Conservation (phyloP, 2,329 filamentous ascomycete species). For the Cytospora chrysosperma region DNA sequence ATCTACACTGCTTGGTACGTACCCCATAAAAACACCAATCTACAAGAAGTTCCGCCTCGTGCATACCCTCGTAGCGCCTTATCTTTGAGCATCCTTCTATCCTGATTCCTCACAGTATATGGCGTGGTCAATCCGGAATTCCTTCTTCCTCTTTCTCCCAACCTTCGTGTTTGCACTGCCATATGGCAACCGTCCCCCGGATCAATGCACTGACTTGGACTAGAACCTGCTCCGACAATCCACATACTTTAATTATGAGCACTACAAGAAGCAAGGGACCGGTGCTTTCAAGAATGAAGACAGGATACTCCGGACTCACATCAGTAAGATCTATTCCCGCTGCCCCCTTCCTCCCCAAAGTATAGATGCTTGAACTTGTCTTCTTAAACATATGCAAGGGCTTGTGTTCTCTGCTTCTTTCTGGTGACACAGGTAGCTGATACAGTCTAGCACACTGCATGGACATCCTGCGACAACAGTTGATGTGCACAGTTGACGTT, state of each 20-base stretch:
- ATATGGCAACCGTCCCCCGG: neutral
- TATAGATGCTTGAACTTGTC: neutral
- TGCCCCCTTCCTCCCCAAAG: neutral
- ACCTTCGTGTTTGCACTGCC: neutral
- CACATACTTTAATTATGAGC: conserved; percentile 15
- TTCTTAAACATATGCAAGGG: neutral
- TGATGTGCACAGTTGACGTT: conserved; percentile 55
- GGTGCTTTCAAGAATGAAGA: conserved; percentile 4
- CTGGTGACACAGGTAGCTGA: neutral
- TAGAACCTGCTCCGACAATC: conserved; percentile 51
- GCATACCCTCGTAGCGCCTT: neutral
- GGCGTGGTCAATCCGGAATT: neutral
- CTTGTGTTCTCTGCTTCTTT: neutral
- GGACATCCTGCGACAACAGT: conserved; percentile 53
- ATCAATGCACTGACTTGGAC: neutral
- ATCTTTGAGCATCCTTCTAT: neutral
- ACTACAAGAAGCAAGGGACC: neutral
- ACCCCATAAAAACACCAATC: neutral
- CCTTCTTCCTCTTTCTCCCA: neutral
- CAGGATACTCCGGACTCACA: conserved; percentile 36
- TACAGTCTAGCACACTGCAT: conserved; percentile 50
- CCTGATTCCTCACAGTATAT: neutral
- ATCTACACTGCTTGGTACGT: conserved; percentile 49
- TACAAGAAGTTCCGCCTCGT: no score
- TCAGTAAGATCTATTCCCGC: conserved; percentile 41